These are phyloP conservation scores for Adansonia grandidieri DNA, from an alignment of 441 rosid species.

Conservation along the genomic window DNA sequence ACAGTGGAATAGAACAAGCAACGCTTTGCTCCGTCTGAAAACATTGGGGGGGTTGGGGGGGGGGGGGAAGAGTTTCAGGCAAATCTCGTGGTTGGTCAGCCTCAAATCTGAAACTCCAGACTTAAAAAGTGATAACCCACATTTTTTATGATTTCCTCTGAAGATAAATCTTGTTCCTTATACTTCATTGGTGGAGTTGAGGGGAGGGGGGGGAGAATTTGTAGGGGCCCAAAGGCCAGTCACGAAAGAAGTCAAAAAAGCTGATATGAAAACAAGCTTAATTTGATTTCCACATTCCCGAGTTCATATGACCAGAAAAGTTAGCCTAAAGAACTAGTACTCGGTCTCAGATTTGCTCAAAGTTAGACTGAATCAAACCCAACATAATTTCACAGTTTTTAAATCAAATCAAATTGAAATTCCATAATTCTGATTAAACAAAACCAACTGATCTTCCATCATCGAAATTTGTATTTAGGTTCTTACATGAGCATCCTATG, in stretches of 20 bases:
- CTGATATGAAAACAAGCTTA: background rate
- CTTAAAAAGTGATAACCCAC: background rate
- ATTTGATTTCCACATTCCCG: background rate
- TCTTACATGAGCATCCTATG: background rate
- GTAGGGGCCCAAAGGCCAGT: background rate
- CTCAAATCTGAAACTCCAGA: background rate
- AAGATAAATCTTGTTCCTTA: background rate
- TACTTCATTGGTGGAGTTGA: too few species aligned
- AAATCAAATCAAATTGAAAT: background rate
- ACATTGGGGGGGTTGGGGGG: background rate
- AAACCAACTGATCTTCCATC: background rate
- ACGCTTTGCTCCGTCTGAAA: background rate
- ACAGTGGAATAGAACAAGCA: background rate
- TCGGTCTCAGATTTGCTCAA: background rate
- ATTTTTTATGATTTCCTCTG: background rate
- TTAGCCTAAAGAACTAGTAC: background rate
- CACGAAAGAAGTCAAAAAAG: slow-evolving; percentile 18
- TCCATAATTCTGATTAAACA: background rate
- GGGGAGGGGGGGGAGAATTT: background rate
- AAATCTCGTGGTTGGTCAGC: background rate
- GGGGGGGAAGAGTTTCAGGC: background rate
- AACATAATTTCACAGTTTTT: background rate
- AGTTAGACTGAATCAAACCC: background rate
- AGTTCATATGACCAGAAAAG: background rate
- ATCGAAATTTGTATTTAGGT: background rate